phyloP scores from a whole-genome alignment of 345 rosid species.

The Geranium brycei region DNA sequence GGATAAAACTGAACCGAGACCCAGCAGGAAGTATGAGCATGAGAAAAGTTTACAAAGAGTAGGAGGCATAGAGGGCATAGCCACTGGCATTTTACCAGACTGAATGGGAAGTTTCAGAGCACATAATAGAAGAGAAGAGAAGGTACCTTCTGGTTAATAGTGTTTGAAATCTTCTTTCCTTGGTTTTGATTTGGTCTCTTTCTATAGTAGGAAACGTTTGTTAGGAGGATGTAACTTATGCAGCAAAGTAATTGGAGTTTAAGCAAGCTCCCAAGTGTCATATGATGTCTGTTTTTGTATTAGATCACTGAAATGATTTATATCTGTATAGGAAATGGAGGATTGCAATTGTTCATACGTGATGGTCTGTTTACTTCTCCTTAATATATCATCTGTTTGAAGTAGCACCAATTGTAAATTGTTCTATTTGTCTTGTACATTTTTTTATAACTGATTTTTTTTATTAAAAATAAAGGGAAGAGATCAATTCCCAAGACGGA shows the following conservation, averaged over 20 bases:
- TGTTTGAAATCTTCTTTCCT: too few relatives aligned
- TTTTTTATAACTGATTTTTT: too few relatives aligned
- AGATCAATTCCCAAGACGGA: too few relatives aligned
- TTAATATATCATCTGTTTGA: too few relatives aligned
- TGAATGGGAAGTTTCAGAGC: background rate
- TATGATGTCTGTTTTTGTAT: too few relatives aligned
- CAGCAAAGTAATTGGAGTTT: background rate
- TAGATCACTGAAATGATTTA: background rate
- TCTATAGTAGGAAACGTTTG: background rate
- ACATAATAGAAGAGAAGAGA: background rate
- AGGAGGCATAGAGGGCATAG: background rate
- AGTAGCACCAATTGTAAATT: too few relatives aligned
- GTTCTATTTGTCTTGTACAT: too few relatives aligned
- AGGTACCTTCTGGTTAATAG: background rate
- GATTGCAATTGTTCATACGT: background rate
- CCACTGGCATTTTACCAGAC: background rate
- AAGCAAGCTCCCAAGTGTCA: background rate
- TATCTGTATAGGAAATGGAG: background rate
- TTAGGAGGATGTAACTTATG: background rate
- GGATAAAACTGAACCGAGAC: background rate
- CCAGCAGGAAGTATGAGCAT: background rate
- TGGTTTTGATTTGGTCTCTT: background rate
- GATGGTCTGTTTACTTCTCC: too few relatives aligned
- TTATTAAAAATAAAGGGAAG: too few relatives aligned
- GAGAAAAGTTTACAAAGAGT: background rate